A percentile compares a stretch with the other conserved stretches of the same genome.
Conservation (phyloP, 345 rosid species). For the Populus euphratica region DNA sequence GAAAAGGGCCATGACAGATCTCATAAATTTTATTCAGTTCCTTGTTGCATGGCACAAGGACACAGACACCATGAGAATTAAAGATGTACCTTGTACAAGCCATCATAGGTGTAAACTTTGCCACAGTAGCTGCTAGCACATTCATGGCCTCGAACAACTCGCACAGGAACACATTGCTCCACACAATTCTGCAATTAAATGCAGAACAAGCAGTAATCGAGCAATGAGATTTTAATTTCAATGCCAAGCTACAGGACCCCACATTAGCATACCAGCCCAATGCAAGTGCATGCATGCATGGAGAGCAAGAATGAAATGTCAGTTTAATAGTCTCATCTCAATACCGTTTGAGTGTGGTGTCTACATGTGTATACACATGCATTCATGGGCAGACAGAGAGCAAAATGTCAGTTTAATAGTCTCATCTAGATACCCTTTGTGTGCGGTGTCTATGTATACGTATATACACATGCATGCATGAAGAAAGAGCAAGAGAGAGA, state of each 20-base stretch:
- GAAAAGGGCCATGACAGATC: neutral
- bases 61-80: neutral
- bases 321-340: too few species aligned
- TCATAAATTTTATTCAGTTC: too few species aligned
- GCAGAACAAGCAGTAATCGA: slow-evolving; percentile 1
- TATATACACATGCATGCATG: too few species aligned
- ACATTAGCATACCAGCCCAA: neutral
- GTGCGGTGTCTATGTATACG: too few species aligned
- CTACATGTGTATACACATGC: too few species aligned
- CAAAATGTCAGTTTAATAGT: too few species aligned
- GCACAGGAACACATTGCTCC: slow-evolving; percentile 58
- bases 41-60: neutral
- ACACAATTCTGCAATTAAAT: slow-evolving; percentile 59
- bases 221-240: neutral
- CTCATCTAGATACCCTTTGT: too few species aligned
- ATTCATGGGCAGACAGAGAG: too few species aligned
- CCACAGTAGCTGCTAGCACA: slow-evolving; percentile 61
- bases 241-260: neutral
- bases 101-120: slow-evolving; percentile 83
- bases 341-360: too few species aligned
- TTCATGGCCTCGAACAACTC: slow-evolving; percentile 84
- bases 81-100: slow-evolving; percentile 67
- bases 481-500: too few species aligned
- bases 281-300: too few species aligned
- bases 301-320: too few species aligned